These are phyloP conservation scores for Pisolithus sp. DNA, from an alignment of 768 basidiomycete species.

Conservation along the genomic window DNA sequence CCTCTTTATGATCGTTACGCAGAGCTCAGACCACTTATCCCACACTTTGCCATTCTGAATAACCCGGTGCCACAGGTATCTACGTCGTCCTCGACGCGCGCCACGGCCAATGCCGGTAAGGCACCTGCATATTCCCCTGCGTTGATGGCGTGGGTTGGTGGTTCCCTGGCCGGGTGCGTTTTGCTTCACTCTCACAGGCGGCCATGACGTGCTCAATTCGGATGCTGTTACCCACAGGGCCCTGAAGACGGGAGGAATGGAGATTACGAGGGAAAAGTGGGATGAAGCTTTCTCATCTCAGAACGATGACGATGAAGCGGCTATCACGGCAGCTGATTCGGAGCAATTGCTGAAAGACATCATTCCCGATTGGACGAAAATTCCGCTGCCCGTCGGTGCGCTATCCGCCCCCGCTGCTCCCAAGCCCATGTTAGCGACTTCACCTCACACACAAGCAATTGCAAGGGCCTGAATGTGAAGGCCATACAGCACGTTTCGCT, in stretches of 20 bases:
- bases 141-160: slow-evolving; percentile 87
- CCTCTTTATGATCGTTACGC: slow-evolving; percentile 71
- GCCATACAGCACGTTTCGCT: too few species aligned
- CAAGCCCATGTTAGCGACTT: too few species aligned
- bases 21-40: slow-evolving; percentile 59
- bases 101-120: slow-evolving; percentile 62
- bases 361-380: slow-evolving; percentile 80
- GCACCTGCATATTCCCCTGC: slow-evolving; percentile 85
- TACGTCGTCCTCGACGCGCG: slow-evolving; percentile 41
- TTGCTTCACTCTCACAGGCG: neutral
- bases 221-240: slow-evolving; percentile 38
- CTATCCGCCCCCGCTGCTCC: slow-evolving; percentile 29
- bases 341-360: slow-evolving; percentile 35
- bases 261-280: slow-evolving; percentile 80
- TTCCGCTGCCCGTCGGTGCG: slow-evolving; percentile 56
- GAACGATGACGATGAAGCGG: slow-evolving; percentile 35
- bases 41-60: slow-evolving; percentile 78
- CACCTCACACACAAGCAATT: too few species aligned
- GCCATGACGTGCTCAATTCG: neutral
- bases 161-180: slow-evolving; percentile 82
- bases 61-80: slow-evolving; percentile 59
- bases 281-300: slow-evolving; percentile 54
- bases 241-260: slow-evolving; percentile 80
- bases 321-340: slow-evolving; percentile 8
- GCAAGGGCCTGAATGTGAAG: too few species aligned